A percentile compares a stretch with the other conserved stretches of the same genome.
phyloP scores from a whole-genome alignment of 2,329 filamentous ascomycete species.

The Xylariaceae sp. region DNA sequence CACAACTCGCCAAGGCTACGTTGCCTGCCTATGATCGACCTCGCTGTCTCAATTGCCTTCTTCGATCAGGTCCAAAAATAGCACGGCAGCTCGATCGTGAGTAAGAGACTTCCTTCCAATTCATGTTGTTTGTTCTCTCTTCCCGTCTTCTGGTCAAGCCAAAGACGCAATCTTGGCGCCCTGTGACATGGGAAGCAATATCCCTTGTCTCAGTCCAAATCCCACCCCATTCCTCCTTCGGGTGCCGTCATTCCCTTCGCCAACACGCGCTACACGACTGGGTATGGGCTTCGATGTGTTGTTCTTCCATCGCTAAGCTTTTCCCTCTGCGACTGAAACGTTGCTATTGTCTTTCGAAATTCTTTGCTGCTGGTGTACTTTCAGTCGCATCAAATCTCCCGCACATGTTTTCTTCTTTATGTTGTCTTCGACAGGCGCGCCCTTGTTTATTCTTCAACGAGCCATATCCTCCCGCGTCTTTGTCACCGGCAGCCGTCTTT shows the following conservation, averaged over 20 bases:
- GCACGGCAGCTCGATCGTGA: background rate
- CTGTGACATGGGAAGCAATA: background rate
- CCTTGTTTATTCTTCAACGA: constrained; percentile 6
- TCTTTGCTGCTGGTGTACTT: constrained; percentile 19
- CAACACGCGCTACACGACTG: background rate
- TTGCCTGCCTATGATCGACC: background rate
- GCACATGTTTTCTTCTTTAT: constrained; percentile 2
- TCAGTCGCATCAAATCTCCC: constrained; percentile 13
- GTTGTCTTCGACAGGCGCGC: background rate
- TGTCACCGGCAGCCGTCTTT: constrained; percentile 14
- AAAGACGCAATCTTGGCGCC: background rate
- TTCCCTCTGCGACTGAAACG: no score
- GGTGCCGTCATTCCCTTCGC: constrained; percentile 26
- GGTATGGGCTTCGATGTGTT: constrained; percentile 9
- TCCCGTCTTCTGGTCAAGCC: background rate
- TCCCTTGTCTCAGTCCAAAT: constrained; percentile 21
- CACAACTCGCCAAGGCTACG: constrained; percentile 3
- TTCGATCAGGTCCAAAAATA: constrained; percentile 1
- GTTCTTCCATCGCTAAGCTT: background rate
- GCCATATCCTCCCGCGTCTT: constrained; percentile 14
- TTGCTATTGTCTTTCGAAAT: background rate
- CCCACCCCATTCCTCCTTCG: constrained; percentile 18
- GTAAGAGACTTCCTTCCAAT: background rate
- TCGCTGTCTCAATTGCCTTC: background rate
- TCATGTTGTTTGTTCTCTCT: background rate